These are phyloP conservation scores for Hansenula anomala DNA, from an alignment of 1,139 yeast species.

Conservation along the genomic window DNA sequence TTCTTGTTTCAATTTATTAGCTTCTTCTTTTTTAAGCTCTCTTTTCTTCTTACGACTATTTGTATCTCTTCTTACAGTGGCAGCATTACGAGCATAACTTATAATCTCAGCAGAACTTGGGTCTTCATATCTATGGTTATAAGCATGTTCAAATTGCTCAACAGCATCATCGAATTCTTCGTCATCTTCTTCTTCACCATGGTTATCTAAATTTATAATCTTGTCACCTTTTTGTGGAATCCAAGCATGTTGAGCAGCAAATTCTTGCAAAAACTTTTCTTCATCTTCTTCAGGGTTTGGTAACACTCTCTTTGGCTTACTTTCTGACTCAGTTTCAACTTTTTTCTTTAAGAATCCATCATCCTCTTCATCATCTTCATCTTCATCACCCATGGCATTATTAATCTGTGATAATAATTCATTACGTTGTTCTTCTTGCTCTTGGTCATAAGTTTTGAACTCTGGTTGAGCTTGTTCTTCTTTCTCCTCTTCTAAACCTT, in stretches of 20 bases:
- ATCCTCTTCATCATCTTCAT: slow-evolving; percentile 45
- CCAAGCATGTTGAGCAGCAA: slow-evolving; percentile 82
- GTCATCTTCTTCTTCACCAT: slow-evolving; percentile 42
- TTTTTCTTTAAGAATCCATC: slow-evolving; percentile 60
- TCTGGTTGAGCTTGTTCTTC: slow-evolving; percentile 36
- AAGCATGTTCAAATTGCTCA: slow-evolving; percentile 86
- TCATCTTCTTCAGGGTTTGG: slow-evolving; percentile 71
- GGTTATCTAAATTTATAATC: slow-evolving; percentile 48
- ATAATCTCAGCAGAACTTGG: slow-evolving; percentile 87
- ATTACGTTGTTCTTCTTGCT: slow-evolving; percentile 70
- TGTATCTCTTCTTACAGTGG: slow-evolving; percentile 76
- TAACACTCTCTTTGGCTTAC: slow-evolving; percentile 28
- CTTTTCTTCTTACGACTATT: slow-evolving; percentile 79
- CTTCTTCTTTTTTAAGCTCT: slow-evolving; percentile 59
- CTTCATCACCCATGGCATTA: slow-evolving; percentile 51
- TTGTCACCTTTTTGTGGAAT: slow-evolving; percentile 59
- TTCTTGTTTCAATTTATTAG: slow-evolving; percentile 46
- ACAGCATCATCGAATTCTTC: slow-evolving; percentile 91
- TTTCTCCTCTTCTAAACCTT: slow-evolving; percentile 48
- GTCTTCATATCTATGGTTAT: slow-evolving; percentile 93
- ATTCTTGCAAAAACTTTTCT: slow-evolving; percentile 67
- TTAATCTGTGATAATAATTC: slow-evolving; percentile 73
- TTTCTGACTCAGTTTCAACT: slow-evolving; percentile 27
- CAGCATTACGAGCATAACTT: slow-evolving; percentile 95
- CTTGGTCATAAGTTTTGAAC: slow-evolving; percentile 52